Evolutionary conservation across 352 stramenopile genomes (phyloP).

Genomic region (Vaucheria bursata): DNA sequence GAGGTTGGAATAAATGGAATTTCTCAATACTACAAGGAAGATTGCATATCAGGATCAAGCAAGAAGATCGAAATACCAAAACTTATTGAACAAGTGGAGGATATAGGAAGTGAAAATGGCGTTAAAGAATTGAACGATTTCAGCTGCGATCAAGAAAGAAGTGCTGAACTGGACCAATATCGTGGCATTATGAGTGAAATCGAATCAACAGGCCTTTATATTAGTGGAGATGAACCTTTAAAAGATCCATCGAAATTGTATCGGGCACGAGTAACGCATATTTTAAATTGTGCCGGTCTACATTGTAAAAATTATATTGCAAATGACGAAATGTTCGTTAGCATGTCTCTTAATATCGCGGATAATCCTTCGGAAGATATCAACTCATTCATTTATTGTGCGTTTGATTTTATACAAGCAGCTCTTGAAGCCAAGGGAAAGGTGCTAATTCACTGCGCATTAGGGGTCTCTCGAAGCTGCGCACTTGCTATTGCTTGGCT

Average conservation of each 20-base stretch:
- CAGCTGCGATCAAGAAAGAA: conserved; percentile 19
- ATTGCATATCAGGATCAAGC: no score
- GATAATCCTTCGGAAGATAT: conserved; percentile 31
- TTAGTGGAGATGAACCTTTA: conserved; percentile 29
- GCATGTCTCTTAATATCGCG: conserved; percentile 38
- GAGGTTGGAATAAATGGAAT: no score
- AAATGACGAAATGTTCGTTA: conserved; percentile 19
- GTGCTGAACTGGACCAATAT: conserved; percentile 33
- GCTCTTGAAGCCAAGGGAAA: conserved; percentile 12
- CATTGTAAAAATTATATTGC: conserved; percentile 41
- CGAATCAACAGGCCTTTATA: conserved; percentile 25
- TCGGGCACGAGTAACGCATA: conserved; percentile 35
- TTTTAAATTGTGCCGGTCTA: conserved; percentile 42
- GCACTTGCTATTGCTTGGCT: conserved; percentile 40
- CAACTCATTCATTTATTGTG: conserved; percentile 33
- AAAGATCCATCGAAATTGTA: conserved; percentile 24
- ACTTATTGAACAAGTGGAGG: no score
- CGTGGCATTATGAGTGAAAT: conserved; percentile 34
- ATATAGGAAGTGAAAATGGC: no score
- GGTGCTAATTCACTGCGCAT: conserved; percentile 44
- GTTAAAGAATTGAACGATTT: no score
- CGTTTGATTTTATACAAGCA: conserved; percentile 37
- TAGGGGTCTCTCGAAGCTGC: conserved; percentile 41
- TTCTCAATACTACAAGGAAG: no score
- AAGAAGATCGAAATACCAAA: no score